A percentile compares a stretch with the other conserved stretches of the same genome.
phyloP scores from a whole-genome alignment of 768 basidiomycete genomes.

The Mycena floridula region DNA sequence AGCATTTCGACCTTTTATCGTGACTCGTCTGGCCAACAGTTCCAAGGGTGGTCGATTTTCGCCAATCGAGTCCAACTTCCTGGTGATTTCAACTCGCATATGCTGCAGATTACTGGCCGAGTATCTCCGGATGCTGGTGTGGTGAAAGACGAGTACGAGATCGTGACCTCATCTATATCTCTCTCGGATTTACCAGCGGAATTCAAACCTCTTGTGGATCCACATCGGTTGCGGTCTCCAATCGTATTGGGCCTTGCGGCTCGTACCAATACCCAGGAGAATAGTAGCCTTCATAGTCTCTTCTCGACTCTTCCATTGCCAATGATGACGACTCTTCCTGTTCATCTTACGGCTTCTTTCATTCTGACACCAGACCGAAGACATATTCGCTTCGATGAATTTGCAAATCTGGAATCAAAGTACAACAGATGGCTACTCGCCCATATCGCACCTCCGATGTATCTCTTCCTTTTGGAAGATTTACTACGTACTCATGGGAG shows the following conservation, averaged over 20 bases:
- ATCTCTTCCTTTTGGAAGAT: conserved; percentile 26
- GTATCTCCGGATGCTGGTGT: conserved; percentile 1
- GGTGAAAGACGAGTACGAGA: conserved; percentile 1
- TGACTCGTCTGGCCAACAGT: conserved; percentile 3
- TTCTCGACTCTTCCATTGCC: conserved; percentile 17
- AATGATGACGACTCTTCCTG: conserved; percentile 12
- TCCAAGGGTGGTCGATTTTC: conserved; percentile 17
- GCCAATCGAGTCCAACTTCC: conserved; percentile 11
- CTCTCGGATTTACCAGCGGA: not conserved
- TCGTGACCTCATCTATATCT: conserved; percentile 3
- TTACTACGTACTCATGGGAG: conserved; percentile 14
- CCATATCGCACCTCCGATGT: conserved; percentile 10
- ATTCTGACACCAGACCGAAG: conserved; percentile 15
- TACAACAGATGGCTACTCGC: conserved; percentile 18
- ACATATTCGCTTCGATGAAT: conserved; percentile 14
- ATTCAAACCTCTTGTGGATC: conserved; percentile 2
- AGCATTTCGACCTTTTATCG: conserved; percentile 22
- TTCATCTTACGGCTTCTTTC: conserved; percentile 15
- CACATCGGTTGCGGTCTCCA: conserved; percentile 21
- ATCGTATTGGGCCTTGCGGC: conserved; percentile 7
- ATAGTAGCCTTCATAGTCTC: conserved; percentile 7
- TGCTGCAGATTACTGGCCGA: conserved; percentile 1
- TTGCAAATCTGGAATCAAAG: conserved; percentile 23
- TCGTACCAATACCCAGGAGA: conserved; percentile 2
- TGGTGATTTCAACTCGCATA: not conserved